Evolutionary conservation across 257 asterid species (phyloP), one percentile per base, ranked within the genome.

Genomic region (Gardenia jasminoides): DNA sequence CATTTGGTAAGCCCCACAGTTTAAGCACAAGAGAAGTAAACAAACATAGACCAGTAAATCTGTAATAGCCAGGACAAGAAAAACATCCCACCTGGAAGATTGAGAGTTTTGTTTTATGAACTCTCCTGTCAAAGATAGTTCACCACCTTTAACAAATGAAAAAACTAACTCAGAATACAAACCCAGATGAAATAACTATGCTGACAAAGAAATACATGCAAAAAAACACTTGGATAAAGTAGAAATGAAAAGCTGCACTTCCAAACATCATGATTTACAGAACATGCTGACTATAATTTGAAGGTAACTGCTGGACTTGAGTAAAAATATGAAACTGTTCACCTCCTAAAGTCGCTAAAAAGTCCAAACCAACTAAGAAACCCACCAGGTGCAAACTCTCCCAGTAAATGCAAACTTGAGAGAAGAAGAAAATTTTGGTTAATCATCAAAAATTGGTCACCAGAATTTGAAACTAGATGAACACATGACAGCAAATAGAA

Each of bases 81-180:
- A 73, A 77, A 72, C 52, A 67, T 71, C 82, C 83, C 74, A 92
- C 96, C 91, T 66, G 68, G 83, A 77, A 56, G 91, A 69, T 65
- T 83, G 87, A 72, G 89, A 78, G 80, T 76, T 74, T 84, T 84
- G 86, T 70, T 65, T 82, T 17, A 82, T 80, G 43, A 81, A 79
- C 67, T 76, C 89, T 65, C 80, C 89, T 67, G 82, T 78, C 65
- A 72, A 71, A 59, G 84, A 67, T 75, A 76, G 79, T 75, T 86
- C 88, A 62, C 73, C 86, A 76, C 87, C 97, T 88, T 82, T 80
- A 83, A 78, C 75, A 83, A 44, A 75, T 46, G 79, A 74, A 88
- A 73, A 20, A 82, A 67, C 64, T 22, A 76, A 84, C 74, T 74
- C 30, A 79, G 68, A 61, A 28, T 9, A 78, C 36, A 10, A 47